phyloP scores from a whole-genome alignment of 106 monocot species.

The Hemerocallis citrina region DNA sequence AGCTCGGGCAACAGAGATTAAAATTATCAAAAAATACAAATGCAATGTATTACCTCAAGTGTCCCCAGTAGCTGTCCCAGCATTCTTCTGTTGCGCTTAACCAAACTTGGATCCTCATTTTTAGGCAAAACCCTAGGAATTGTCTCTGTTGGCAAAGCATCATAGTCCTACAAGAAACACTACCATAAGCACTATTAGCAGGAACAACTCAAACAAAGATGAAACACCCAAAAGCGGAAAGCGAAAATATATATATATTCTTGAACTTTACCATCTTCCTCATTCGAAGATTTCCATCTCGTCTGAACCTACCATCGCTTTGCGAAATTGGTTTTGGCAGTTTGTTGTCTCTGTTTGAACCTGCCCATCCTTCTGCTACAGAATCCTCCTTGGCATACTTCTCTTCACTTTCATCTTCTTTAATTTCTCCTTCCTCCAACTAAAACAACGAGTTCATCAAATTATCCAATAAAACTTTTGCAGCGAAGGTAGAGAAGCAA shows the following conservation, averaged over 20 bases:
- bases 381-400: constrained; percentile 19
- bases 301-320: constrained; percentile 38
- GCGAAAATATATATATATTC: not conserved
- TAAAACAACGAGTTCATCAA: constrained; percentile 17
- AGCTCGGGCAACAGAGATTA: too few relatives aligned
- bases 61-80: constrained; percentile 91
- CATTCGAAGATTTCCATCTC: constrained; percentile 29
- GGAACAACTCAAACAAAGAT: not conserved
- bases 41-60: constrained; percentile 59
- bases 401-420: constrained; percentile 10
- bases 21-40: too few relatives aligned
- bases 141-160: constrained; percentile 52
- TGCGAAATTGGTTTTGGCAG: constrained; percentile 12
- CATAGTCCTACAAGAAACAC: constrained; percentile 42
- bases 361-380: constrained; percentile 1
- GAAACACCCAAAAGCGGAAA: not conserved
- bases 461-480: not conserved
- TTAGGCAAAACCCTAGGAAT: constrained; percentile 51
- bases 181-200: not conserved
- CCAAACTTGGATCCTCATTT: constrained; percentile 67
- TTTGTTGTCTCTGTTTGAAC: constrained; percentile 17
- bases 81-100: constrained; percentile 95
- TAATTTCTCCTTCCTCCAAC: constrained; percentile 55
- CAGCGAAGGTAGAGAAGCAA: too few relatives aligned
- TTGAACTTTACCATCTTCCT: constrained; percentile 46